phyloP scores from a whole-genome alignment of 75 land plant species.

The Pinus albicaulis region DNA sequence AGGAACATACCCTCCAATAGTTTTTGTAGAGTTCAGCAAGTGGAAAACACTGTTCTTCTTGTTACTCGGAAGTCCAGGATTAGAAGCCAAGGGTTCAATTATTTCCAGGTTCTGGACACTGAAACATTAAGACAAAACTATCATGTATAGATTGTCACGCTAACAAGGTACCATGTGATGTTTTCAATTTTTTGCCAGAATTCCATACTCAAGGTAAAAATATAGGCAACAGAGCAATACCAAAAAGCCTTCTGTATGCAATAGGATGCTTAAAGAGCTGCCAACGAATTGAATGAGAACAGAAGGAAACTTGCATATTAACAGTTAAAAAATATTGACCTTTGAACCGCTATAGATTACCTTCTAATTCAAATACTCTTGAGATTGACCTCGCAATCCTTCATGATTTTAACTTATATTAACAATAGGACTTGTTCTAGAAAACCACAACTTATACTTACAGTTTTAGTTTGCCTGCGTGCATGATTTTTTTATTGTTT shows the following conservation, averaged over 20 bases:
- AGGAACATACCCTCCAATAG: conserved; percentile 82
- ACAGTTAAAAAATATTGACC: neutral
- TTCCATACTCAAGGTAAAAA: neutral
- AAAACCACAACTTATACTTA: too few species aligned
- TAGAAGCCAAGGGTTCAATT: conserved; percentile 67
- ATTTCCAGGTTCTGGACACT: conserved; percentile 94
- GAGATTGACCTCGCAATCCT: too few species aligned
- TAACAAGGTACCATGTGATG: neutral
- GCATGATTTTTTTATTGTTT: too few species aligned
- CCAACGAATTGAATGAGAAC: neutral
- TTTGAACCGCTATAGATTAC: neutral
- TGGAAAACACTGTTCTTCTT: conserved; percentile 84
- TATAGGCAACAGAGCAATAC: neutral
- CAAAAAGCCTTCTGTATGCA: neutral
- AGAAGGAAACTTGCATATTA: too few species aligned
- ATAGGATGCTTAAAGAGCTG: neutral
- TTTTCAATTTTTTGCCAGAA: neutral
- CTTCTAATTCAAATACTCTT: neutral
- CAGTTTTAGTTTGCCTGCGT: too few species aligned
- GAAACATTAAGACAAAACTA: conserved; percentile 5
- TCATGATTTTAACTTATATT: too few species aligned
- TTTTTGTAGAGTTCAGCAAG: conserved; percentile 86
- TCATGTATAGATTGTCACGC: neutral
- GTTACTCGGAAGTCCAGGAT: conserved; percentile 49
- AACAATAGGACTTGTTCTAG: too few species aligned